These are phyloP conservation scores for Suhomyces choctaworum DNA, from an alignment of 1,139 yeast genomes.

Conservation along the genomic window DNA sequence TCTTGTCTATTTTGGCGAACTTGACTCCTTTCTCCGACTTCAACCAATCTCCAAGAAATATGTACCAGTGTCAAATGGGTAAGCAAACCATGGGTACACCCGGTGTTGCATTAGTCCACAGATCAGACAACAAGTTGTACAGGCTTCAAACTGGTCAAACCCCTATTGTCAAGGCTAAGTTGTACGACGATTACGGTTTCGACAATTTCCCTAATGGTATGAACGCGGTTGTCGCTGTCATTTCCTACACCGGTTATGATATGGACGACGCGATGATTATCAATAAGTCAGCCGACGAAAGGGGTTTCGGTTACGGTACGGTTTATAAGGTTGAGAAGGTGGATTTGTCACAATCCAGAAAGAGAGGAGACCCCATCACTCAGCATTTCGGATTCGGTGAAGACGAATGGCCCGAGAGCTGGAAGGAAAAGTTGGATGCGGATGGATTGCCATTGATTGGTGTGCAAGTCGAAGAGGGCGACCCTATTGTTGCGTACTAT, in stretches of 20 bases:
- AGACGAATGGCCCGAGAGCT: constrained; percentile 87
- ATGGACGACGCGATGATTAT: constrained; percentile 99
- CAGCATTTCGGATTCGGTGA: constrained; percentile 94
- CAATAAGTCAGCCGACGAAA: constrained; percentile 93
- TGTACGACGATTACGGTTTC: constrained; percentile 96
- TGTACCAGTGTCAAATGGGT: constrained; percentile 99
- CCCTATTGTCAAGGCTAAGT: constrained; percentile 91
- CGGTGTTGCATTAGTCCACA: constrained; percentile 88
- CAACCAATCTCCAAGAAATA: constrained; percentile 98
- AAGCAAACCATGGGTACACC: constrained; percentile 99
- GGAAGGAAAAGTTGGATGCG: constrained; percentile 84
- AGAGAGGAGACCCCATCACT: constrained; percentile 92
- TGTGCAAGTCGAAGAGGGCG: constrained; percentile 86
- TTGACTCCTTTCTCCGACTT: constrained; percentile 97
- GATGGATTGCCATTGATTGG: constrained; percentile 96
- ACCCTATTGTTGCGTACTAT: constrained; percentile 89
- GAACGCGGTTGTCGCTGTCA: constrained; percentile 98
- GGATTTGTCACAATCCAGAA: constrained; percentile 74
- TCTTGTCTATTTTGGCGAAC: constrained; percentile 89
- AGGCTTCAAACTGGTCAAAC: constrained; percentile 95
- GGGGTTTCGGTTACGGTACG: constrained; percentile 98
- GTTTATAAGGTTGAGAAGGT: constrained; percentile 93
- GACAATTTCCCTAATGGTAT: constrained; percentile 99
- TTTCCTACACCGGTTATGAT: constrained; percentile 98
- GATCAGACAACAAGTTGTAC: constrained; percentile 93